Conservation (phyloP, 805 yeast genomes). For the Monosporozyma aquatica region DNA sequence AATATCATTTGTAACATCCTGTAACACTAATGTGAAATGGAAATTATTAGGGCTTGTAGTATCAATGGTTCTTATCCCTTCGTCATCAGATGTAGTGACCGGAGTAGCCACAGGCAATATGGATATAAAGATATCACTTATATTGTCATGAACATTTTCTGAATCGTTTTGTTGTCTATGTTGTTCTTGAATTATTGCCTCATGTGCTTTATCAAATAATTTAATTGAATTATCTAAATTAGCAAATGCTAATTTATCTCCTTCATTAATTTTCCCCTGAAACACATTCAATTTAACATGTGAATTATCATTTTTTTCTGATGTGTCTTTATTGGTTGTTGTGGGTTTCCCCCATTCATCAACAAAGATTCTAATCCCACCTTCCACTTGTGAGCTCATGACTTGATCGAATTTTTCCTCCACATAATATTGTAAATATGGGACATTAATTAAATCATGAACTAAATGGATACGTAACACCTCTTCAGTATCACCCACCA, state of each 20-base stretch:
- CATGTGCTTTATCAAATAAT: constrained; percentile 30
- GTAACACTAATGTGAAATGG: constrained; percentile 63
- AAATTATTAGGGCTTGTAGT: constrained; percentile 44
- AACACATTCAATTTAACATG: constrained; percentile 48
- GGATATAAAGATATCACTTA: constrained; percentile 60
- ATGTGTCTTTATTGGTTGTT: constrained; percentile 13
- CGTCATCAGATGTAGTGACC: constrained; percentile 8
- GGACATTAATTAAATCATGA: constrained; percentile 56
- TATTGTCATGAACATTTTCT: too few species aligned
- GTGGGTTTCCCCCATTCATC: constrained; percentile 40
- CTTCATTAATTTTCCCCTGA: constrained; percentile 69
- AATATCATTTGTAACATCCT: constrained; percentile 72
- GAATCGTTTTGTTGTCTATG: constrained; percentile 14
- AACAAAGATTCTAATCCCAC: constrained; percentile 56
- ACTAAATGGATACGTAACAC: constrained; percentile 52
- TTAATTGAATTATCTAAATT: constrained; percentile 69
- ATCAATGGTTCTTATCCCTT: constrained; percentile 31
- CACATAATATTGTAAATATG: constrained; percentile 33
- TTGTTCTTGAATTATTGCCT: constrained; percentile 20
- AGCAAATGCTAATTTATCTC: constrained; percentile 81
- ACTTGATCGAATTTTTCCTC: constrained; percentile 50
- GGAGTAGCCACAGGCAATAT: constrained; percentile 49
- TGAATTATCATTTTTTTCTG: neutral
- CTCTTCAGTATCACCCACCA: constrained; percentile 39
- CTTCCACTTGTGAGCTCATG: constrained; percentile 63